A percentile compares a stretch with the other conserved stretches of the same genome.
Conservation (phyloP, 495 filamentous ascomycete genomes). For the Lepraria neglecta region DNA sequence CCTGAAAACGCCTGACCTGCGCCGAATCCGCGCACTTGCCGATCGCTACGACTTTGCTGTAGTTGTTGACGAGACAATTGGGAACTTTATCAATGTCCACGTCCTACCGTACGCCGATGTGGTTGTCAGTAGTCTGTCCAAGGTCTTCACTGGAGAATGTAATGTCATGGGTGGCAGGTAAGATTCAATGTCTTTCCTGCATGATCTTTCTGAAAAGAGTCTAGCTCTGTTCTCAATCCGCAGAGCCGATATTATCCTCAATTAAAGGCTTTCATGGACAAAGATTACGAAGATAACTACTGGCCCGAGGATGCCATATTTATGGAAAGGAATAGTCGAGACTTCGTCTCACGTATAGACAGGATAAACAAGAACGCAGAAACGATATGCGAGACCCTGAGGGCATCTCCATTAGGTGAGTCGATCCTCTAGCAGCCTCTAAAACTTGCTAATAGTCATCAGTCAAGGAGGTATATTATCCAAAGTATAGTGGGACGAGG, state of each 20-base stretch:
- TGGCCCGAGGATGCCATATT: conserved; percentile 93
- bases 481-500: conserved; percentile 64
- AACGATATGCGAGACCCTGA: conserved; percentile 65
- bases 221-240: conserved; percentile 75
- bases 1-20: conserved; percentile 74
- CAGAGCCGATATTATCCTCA: conserved; percentile 59
- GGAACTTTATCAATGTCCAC: conserved; percentile 92
- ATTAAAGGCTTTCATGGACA: conserved; percentile 55
- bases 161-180: conserved; percentile 93
- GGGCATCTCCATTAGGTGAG: conserved; percentile 47
- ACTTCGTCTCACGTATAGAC: conserved; percentile 77
- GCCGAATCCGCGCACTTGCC: conserved; percentile 69
- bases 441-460: conserved; percentile 18
- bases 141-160: conserved; percentile 93
- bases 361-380: conserved; percentile 84
- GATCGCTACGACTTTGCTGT: conserved; percentile 83
- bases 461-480: conserved; percentile 83
- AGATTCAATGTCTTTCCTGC: conserved; percentile 8
- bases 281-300: conserved; percentile 77
- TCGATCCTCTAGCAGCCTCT: background rate
- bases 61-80: conserved; percentile 85
- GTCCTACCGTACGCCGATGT: conserved; percentile 84
- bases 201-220: conserved; percentile 18
- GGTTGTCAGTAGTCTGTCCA: conserved; percentile 88
- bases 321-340: conserved; percentile 91